Base-by-base conservation (phyloP, 495 filamentous ascomycete genomes). In the Penicillium egyptiacum region DNA sequence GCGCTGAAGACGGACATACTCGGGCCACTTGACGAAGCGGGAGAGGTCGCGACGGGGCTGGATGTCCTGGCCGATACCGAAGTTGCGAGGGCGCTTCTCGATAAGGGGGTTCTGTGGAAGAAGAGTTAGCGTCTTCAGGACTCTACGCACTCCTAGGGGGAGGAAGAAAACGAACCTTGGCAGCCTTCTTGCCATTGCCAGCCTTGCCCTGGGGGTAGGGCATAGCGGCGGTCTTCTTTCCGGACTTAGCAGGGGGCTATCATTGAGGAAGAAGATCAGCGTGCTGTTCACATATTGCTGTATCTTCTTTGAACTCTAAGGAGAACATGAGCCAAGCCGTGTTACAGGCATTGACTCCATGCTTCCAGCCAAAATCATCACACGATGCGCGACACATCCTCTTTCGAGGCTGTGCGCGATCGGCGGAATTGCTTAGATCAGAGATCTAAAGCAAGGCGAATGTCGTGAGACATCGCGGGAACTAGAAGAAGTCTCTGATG, bases 191-290 rank as follows among this genome's bases (percentile, higher is more conserved):
- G 66, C 83, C 81, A 59, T 76, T 70, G 70, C 90, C 90, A 80
- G 94, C 91, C 86, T 90, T 95, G 56, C 83, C 83, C 79, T 92
- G 88, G 63, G 93, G 91, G 87, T 96, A 97, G 67, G 95, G 95
- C 79, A 94, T 90, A 70, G 94, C 83, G 61, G 95, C 92, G 80
- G 88, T 83, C 81, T 93, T 96, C 88, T 94, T 96, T 82, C 90
- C 90, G 79, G 87, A 77, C 83, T 93, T 97, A 37, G 43, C 26
- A 66, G 89, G 88, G 88, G 95, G 92, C 95, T 98, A 82, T 96
- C 95, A 98, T 98, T 92, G 94, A 98, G 95, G 88, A 87, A 92
- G 87, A 92, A 93, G 85, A 91, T 96, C 88, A 95, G 89, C 86
- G 54, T 83, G 85, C 79, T 80, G 81, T 87, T 82, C 88, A 89